These are phyloP conservation scores for Pestalotiopsis sp. DNA, from an alignment of 2,329 filamentous ascomycete species.

Conservation along the genomic window DNA sequence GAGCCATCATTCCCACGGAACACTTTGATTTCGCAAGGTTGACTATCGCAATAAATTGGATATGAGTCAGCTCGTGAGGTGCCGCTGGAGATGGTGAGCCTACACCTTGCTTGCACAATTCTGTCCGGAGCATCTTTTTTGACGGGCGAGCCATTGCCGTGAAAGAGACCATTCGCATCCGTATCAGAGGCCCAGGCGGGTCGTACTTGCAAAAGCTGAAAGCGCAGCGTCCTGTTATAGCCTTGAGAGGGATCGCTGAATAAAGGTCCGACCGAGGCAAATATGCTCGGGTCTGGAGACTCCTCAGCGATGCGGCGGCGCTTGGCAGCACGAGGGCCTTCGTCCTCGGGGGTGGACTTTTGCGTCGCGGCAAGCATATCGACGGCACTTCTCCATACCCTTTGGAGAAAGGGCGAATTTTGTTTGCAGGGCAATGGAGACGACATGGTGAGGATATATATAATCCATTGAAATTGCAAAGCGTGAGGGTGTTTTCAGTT, in stretches of 20 bases:
- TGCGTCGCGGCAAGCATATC: constrained; percentile 49
- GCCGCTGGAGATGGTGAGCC: constrained; percentile 40
- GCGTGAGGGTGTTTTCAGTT: not conserved
- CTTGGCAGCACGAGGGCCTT: constrained; percentile 45
- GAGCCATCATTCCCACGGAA: constrained; percentile 50
- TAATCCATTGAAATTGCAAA: constrained; percentile 13
- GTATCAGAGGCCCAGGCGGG: constrained; percentile 48
- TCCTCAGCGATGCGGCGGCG: constrained; percentile 50
- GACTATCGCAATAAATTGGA: constrained; percentile 55
- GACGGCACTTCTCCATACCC: constrained; percentile 53
- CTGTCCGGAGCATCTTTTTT: constrained; percentile 35
- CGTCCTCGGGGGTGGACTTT: constrained; percentile 37
- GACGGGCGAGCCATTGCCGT: constrained; percentile 35
- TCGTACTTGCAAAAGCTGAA: constrained; percentile 55
- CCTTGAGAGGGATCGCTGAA: constrained; percentile 24
- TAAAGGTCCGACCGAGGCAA: constrained; percentile 22
- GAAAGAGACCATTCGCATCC: constrained; percentile 35
- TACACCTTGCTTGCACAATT: constrained; percentile 42
- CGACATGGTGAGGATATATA: constrained; percentile 47
- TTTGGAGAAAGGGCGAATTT: constrained; percentile 55
- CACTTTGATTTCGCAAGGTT: constrained; percentile 53
- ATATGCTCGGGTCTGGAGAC: constrained; percentile 32
- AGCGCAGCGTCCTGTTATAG: constrained; percentile 45
- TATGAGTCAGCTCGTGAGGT: constrained; percentile 35
- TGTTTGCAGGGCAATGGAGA: constrained; percentile 46